Conservation (phyloP, 2,329 filamentous ascomycete genomes). For the Byssoonygena ceratinophila region DNA sequence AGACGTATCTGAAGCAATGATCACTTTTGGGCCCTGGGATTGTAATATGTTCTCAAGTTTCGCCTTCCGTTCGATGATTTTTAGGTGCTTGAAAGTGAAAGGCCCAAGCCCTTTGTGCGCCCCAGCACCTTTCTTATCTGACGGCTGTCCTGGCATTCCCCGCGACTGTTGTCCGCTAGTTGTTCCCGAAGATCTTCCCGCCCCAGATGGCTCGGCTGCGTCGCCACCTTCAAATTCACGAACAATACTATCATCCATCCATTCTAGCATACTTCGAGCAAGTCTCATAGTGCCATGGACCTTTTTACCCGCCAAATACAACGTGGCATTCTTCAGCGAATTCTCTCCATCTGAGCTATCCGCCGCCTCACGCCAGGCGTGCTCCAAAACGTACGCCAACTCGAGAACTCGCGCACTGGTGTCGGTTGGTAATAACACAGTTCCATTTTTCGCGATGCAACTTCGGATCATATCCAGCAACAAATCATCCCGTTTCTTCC, state of each 20-base stretch:
- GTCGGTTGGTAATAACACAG: slow-evolving; percentile 85
- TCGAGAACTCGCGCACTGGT: slow-evolving; percentile 92
- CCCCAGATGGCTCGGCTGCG: slow-evolving; percentile 28
- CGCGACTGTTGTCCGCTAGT: slow-evolving; percentile 35
- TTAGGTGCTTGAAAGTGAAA: slow-evolving; percentile 81
- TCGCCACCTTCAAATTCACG: slow-evolving; percentile 70
- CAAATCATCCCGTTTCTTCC: slow-evolving; percentile 73
- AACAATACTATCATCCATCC: slow-evolving; percentile 96
- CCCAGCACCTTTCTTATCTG: slow-evolving; percentile 31
- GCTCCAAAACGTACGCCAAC: slow-evolving; percentile 81
- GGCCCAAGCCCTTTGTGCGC: slow-evolving; percentile 49
- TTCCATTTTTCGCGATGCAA: slow-evolving; percentile 71
- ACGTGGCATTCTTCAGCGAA: slow-evolving; percentile 42
- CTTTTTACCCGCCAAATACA: slow-evolving; percentile 79
- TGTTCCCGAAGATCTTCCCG: slow-evolving; percentile 29
- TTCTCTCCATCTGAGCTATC: slow-evolving; percentile 43
- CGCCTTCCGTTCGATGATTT: slow-evolving; percentile 68
- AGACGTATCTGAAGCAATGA: slow-evolving; percentile 80
- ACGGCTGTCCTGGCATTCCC: slow-evolving; percentile 24
- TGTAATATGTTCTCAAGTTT: slow-evolving; percentile 62
- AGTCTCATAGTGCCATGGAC: slow-evolving; percentile 82
- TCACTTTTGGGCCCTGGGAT: slow-evolving; percentile 53
- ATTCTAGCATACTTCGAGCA: slow-evolving; percentile 90
- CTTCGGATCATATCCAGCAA: slow-evolving; percentile 71
- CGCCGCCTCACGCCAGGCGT: slow-evolving; percentile 68